Evolutionary conservation across 768 basidiomycete species (phyloP).

Genomic region (Leccinellum rugosiceps): DNA sequence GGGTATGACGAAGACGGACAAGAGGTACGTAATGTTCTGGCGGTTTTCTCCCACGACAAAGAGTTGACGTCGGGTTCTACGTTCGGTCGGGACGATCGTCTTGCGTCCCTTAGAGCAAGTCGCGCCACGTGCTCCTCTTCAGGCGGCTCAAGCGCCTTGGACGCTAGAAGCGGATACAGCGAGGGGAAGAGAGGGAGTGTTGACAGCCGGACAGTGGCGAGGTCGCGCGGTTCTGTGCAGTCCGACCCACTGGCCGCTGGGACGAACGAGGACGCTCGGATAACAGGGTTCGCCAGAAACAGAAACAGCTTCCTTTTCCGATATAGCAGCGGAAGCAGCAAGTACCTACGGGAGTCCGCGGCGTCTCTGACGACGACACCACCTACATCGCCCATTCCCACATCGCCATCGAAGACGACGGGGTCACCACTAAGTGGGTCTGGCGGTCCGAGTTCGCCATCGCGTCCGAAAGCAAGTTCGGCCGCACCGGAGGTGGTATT

Average conservation of each 20-base stretch:
- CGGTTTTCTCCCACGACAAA: neutral
- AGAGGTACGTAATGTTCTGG: conserved; percentile 1
- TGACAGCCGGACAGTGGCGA: neutral
- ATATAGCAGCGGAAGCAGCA: neutral
- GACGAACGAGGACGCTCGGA: neutral
- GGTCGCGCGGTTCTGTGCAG: conserved; percentile 1
- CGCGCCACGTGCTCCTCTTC: conserved; percentile 12
- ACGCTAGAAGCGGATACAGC: neutral
- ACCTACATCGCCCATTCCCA: neutral
- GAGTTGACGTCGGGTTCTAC: neutral
- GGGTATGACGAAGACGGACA: neutral
- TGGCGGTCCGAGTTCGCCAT: neutral
- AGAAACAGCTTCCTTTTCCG: neutral
- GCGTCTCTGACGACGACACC: neutral
- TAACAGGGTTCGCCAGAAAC: neutral
- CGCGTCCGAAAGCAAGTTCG: neutral
- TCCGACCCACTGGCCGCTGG: neutral
- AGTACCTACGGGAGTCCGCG: neutral
- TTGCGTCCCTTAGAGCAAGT: conserved; percentile 8
- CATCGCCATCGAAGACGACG: neutral
- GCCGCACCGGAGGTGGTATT: neutral
- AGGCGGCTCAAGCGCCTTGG: neutral
- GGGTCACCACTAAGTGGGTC: neutral
- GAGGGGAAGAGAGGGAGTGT: neutral
- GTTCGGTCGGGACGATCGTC: neutral